Evolutionary conservation across 2,329 filamentous ascomycete species (phyloP).

Genomic region (Colletotrichum abscissum): DNA sequence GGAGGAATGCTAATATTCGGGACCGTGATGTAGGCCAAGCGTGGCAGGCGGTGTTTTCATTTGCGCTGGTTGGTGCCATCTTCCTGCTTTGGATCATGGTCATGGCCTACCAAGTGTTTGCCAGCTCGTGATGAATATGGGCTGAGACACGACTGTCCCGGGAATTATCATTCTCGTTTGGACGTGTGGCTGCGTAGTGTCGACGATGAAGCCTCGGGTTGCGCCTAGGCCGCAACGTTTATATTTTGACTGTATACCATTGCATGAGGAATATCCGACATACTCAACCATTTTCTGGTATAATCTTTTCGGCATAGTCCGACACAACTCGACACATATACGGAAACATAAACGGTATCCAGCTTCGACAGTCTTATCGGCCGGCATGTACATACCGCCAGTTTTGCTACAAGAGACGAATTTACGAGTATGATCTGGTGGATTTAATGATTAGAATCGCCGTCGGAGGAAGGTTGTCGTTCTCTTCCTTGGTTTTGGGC

Average conservation of each 20-base stretch:
- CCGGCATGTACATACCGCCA: no score
- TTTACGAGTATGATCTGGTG: neutral
- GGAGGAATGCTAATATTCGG: neutral
- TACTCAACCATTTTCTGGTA: neutral
- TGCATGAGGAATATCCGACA: neutral
- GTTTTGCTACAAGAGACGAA: neutral
- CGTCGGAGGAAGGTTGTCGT: neutral
- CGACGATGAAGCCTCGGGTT: neutral
- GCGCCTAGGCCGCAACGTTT: neutral
- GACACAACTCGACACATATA: neutral
- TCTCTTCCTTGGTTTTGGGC: neutral
- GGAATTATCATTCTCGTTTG: no score
- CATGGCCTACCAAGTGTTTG: conserved; percentile 75
- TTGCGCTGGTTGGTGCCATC: conserved; percentile 68
- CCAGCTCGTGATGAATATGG: conserved; percentile 23
- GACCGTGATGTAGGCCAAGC: conserved; percentile 60
- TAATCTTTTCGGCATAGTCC: neutral
- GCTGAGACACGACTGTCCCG: neutral
- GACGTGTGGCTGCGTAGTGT: no score
- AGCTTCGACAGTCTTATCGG: neutral
- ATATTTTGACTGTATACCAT: neutral
- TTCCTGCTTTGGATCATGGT: conserved; percentile 77
- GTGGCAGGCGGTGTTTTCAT: conserved; percentile 74
- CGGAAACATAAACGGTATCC: neutral
- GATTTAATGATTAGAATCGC: neutral